Percentiles rank a stretch among this genome's conserved stretches.
Evolutionary conservation across 1,284 basidiomycete genomes (phyloP).

Genomic region (Fomitopsis schrenkii): DNA sequence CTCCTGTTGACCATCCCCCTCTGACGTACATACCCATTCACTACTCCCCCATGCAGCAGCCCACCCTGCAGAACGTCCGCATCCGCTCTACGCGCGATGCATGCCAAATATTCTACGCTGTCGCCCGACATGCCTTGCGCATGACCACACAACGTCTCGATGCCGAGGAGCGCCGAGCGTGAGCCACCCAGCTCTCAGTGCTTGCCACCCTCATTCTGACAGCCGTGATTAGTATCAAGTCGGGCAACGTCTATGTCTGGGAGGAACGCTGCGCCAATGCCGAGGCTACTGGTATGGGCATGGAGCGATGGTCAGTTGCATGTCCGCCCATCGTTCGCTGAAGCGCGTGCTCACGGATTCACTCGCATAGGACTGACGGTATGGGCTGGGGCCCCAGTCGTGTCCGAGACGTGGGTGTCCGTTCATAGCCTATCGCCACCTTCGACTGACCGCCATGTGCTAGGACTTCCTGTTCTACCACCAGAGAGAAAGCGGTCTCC

Average conservation of each 20-base stretch:
- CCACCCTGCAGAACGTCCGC: conserved; percentile 68
- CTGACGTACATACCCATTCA: conserved; percentile 9
- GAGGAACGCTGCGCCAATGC: conserved; percentile 76
- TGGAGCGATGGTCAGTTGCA: conserved; percentile 65
- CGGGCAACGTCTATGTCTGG: conserved; percentile 83
- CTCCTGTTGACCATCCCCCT: conserved; percentile 12
- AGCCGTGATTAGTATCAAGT: conserved; percentile 20
- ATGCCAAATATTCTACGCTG: conserved; percentile 72
- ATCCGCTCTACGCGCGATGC: conserved; percentile 76
- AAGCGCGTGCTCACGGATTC: too few relatives aligned
- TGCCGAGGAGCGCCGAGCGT: conserved; percentile 54
- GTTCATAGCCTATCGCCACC: conserved; percentile 4
- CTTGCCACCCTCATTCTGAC: not conserved
- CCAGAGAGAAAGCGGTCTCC: conserved; percentile 68
- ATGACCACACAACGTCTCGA: conserved; percentile 77
- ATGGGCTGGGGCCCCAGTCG: conserved; percentile 81
- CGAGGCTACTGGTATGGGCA: conserved; percentile 73
- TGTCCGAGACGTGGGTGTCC: conserved; percentile 61
- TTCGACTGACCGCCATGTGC: conserved; percentile 7
- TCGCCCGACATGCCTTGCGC: conserved; percentile 61
- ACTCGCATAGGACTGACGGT: conserved; percentile 61
- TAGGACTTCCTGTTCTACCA: conserved; percentile 83
- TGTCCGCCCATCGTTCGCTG: not conserved
- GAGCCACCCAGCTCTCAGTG: not conserved
- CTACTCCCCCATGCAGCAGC: conserved; percentile 44